phyloP scores from a whole-genome alignment of 306 rosid genomes.

The Vigna unguiculata region DNA sequence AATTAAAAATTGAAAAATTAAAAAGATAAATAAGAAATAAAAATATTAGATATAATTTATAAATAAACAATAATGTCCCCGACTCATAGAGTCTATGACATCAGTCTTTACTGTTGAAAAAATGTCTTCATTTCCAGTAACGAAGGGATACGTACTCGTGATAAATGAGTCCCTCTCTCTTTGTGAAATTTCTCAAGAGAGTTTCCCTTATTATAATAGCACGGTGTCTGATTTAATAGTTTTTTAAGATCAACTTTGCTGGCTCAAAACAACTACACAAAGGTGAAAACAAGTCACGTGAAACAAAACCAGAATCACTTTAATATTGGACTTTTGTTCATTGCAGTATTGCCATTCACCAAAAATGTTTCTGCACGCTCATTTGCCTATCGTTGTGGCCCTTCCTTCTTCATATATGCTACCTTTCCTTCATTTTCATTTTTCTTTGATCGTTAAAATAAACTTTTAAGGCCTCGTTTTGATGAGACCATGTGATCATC shows the following conservation, averaged over 20 bases:
- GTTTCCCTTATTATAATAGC: not conserved
- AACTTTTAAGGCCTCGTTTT: not conserved
- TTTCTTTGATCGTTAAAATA: not conserved
- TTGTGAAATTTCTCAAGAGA: too few relatives aligned
- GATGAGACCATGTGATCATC: not conserved
- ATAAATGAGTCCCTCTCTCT: too few relatives aligned
- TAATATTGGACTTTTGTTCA: not conserved
- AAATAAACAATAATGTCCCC: too few relatives aligned
- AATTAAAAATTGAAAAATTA: too few relatives aligned
- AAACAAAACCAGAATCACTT: not conserved
- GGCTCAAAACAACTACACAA: not conserved
- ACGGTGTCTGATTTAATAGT: not conserved
- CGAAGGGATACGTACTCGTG: not conserved
- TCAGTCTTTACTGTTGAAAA: not conserved
- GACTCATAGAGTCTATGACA: too few relatives aligned
- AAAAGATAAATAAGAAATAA: too few relatives aligned
- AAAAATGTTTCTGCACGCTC: not conserved
- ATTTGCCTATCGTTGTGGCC: not conserved
- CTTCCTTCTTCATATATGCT: not conserved
- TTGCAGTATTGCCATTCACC: not conserved
- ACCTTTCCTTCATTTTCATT: not conserved
- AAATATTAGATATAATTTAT: too few relatives aligned
- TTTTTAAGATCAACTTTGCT: not conserved
- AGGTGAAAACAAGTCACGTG: not conserved
- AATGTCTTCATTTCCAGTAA: not conserved